Conservation (phyloP, 768 basidiomycete species). For the Mycena maculata region DNA sequence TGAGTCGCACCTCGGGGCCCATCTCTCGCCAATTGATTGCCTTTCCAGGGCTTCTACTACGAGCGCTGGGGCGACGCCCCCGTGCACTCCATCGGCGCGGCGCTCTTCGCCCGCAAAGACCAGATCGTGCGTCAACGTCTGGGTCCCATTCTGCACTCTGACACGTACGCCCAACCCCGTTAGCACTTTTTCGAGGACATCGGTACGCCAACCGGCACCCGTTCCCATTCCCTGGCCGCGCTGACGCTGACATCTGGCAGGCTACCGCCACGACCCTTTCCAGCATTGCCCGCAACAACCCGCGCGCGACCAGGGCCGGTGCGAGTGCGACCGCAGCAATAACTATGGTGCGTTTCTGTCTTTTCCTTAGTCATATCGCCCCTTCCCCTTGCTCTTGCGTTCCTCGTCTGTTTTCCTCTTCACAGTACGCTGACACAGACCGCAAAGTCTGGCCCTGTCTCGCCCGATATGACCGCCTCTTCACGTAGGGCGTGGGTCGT, state of each 20-base stretch:
- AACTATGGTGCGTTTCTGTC: conserved; percentile 15
- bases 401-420: no score
- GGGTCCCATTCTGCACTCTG: no score
- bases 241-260: no score
- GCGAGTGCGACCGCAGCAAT: conserved; percentile 11
- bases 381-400: no score
- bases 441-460: no score
- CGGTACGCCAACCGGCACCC: no score
- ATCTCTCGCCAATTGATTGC: background rate
- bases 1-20: no score
- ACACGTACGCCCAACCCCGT: no score
- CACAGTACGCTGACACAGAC: no score
- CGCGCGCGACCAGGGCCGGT: background rate
- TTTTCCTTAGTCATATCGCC: background rate
- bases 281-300: conserved; percentile 59
- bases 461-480: no score
- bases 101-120: conserved; percentile 61
- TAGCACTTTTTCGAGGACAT: conserved; percentile 73
- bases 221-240: no score
- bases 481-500: no score
- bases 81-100: conserved; percentile 67
- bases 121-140: conserved; percentile 46
- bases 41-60: conserved; percentile 37
- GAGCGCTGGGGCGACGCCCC: conserved; percentile 61
- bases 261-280: conserved; percentile 74